A percentile compares a stretch with the other conserved stretches of the same genome.
phyloP scores from a whole-genome alignment of 2,329 filamentous ascomycete genomes.

The Pestalotiopsis sp. region DNA sequence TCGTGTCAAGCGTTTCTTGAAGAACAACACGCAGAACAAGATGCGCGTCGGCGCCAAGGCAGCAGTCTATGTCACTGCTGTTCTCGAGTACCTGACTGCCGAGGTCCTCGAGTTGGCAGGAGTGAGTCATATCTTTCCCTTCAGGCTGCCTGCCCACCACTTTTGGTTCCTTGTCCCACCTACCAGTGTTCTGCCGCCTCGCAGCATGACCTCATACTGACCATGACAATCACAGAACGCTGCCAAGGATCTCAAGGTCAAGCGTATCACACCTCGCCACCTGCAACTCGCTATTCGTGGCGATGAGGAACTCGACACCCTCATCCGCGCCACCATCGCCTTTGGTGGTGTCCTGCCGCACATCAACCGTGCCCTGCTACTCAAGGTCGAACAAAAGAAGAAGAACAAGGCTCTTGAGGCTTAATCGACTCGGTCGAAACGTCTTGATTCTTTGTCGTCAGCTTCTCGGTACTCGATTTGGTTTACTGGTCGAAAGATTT shows the following conservation, averaged over 20 bases:
- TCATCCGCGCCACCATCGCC: slow-evolving; percentile 96
- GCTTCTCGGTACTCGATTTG: background rate
- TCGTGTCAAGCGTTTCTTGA: slow-evolving; percentile 99
- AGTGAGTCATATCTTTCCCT: slow-evolving; percentile 50
- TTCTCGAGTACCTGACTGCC: slow-evolving; percentile 96
- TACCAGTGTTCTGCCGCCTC: slow-evolving; percentile 14
- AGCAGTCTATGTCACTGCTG: slow-evolving; percentile 96
- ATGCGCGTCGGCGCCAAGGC: slow-evolving; percentile 99
- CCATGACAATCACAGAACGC: slow-evolving; percentile 67
- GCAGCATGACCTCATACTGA: slow-evolving; percentile 13
- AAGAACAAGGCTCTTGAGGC: slow-evolving; percentile 63
- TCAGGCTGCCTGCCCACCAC: slow-evolving; percentile 3
- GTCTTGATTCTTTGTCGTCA: slow-evolving; percentile 3
- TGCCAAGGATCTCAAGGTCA: slow-evolving; percentile 99
- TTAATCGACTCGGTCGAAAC: slow-evolving; percentile 40
- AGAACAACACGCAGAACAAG: slow-evolving; percentile 99
- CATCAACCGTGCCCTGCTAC: slow-evolving; percentile 94
- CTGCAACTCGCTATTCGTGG: slow-evolving; percentile 97
- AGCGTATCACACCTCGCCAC: slow-evolving; percentile 98
- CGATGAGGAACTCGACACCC: slow-evolving; percentile 96
- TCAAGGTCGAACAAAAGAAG: slow-evolving; percentile 99
- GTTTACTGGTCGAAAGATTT: background rate
- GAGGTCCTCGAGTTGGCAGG: slow-evolving; percentile 98
- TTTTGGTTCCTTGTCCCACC: slow-evolving; percentile 1
- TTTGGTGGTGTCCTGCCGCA: slow-evolving; percentile 98